Conservation (phyloP, 2,329 filamentous ascomycete species). For the Sarocladium strictum region DNA sequence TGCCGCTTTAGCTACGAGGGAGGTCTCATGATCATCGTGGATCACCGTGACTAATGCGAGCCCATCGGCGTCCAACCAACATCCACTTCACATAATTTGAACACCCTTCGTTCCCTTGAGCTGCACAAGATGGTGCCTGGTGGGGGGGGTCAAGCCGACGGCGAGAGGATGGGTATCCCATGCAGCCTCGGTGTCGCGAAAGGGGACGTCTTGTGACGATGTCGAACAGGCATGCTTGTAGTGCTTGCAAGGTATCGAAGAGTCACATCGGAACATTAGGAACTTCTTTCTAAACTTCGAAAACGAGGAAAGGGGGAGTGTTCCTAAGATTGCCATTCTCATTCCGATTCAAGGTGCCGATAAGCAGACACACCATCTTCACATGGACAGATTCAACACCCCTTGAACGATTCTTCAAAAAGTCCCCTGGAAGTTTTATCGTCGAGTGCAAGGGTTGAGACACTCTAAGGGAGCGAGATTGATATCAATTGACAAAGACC, state of each 20-base stretch:
- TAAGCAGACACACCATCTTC: no score
- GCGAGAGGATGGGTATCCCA: neutral
- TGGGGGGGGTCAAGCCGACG: neutral
- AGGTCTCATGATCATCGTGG: neutral
- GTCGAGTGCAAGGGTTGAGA: no score
- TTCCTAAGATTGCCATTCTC: neutral
- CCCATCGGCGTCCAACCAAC: neutral
- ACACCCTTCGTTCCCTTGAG: neutral
- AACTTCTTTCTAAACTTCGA: neutral
- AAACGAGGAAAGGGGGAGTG: neutral
- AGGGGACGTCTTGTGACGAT: neutral
- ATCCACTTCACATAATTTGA: neutral
- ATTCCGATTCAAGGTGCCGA: neutral
- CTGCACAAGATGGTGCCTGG: no score
- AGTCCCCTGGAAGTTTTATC: no score
- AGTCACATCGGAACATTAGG: neutral
- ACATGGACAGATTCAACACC: neutral
- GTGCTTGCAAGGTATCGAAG: neutral
- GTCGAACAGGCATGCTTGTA: neutral
- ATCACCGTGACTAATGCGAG: neutral
- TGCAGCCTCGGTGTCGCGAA: neutral
- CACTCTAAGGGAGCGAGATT: no score
- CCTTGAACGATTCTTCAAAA: no score
- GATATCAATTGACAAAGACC: no score
- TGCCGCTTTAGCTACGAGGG: neutral